A percentile compares a stretch with the other conserved stretches of the same genome.
phyloP scores from a whole-genome alignment of 306 rosid species.

The Fragaria nilgerrensis region DNA sequence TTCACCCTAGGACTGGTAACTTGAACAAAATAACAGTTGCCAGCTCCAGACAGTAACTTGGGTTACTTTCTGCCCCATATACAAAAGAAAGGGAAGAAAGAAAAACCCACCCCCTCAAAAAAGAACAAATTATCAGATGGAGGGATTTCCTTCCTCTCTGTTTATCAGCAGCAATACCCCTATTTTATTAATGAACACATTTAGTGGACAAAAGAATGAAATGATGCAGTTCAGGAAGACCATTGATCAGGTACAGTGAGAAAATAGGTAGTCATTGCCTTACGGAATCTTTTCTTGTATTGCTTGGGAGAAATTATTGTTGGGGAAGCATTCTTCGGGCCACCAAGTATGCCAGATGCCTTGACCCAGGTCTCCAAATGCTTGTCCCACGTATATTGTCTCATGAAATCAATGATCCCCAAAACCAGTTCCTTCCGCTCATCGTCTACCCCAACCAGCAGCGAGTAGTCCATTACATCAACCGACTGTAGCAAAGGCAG shows the following conservation, averaged over 20 bases:
- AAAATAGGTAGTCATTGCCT: constrained; percentile 95
- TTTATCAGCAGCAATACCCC: constrained; percentile 32
- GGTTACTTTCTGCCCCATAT: constrained; percentile 20
- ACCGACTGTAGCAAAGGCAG: constrained; percentile 59
- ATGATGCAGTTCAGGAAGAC: constrained; percentile 42
- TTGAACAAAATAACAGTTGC: constrained; percentile 10
- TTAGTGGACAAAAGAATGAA: constrained; percentile 34
- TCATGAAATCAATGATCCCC: constrained; percentile 96
- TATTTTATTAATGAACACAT: constrained; percentile 29
- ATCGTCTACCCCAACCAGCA: constrained; percentile 93
- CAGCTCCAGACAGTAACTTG: constrained; percentile 14
- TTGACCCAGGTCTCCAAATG: constrained; percentile 99
- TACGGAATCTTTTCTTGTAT: constrained; percentile 93
- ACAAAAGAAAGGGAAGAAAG: constrained; percentile 16
- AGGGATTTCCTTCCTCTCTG: constrained; percentile 30
- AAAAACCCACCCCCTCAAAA: not conserved
- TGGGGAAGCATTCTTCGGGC: constrained; percentile 80
- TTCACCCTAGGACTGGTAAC: not conserved
- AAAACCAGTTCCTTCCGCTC: constrained; percentile 83
- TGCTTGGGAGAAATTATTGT: constrained; percentile 87
- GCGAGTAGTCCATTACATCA: constrained; percentile 95
- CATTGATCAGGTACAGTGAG: constrained; percentile 91
- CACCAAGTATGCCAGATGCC: constrained; percentile 92
- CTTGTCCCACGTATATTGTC: constrained; percentile 99
- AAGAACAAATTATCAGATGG: constrained; percentile 19